Conservation (phyloP, 1,284 basidiomycete species). For the Xerocomus minutiporus region DNA sequence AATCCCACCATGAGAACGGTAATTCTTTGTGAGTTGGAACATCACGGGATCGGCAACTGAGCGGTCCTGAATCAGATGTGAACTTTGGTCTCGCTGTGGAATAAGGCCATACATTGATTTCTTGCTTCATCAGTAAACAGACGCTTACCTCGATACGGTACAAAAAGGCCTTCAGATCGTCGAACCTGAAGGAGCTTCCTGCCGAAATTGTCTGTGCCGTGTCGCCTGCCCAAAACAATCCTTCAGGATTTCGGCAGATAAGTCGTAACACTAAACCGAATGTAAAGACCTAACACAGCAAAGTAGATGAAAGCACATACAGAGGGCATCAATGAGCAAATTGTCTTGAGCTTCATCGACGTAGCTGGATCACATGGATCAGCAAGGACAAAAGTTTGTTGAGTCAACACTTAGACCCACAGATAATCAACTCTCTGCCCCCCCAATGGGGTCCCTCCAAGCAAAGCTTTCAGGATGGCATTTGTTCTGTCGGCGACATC, state of each 20-base stretch:
- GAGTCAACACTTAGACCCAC: slow-evolving; percentile 35
- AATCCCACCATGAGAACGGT: slow-evolving; percentile 68
- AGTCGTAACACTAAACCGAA: slow-evolving; percentile 50
- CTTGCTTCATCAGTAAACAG: not conserved
- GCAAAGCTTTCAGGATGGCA: slow-evolving; percentile 42
- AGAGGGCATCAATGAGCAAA: slow-evolving; percentile 57
- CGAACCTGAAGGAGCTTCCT: slow-evolving; percentile 68
- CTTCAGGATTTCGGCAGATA: slow-evolving; percentile 59
- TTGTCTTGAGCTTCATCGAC: slow-evolving; percentile 75
- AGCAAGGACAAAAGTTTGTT: not conserved
- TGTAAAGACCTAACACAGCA: not conserved
- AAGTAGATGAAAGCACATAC: slow-evolving; percentile 34
- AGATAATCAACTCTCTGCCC: slow-evolving; percentile 53
- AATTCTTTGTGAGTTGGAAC: slow-evolving; percentile 61
- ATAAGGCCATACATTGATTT: not conserved
- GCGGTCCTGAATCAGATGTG: slow-evolving; percentile 10
- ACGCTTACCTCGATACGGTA: slow-evolving; percentile 50
- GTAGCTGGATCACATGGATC: slow-evolving; percentile 40
- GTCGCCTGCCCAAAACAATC: slow-evolving; percentile 75
- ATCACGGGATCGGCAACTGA: slow-evolving; percentile 36
- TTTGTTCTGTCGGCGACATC: slow-evolving; percentile 69
- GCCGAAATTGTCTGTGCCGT: slow-evolving; percentile 73
- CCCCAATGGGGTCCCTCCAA: slow-evolving; percentile 29
- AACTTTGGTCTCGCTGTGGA: slow-evolving; percentile 20
- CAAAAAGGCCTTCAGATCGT: slow-evolving; percentile 66